Conservation (phyloP, 2,329 filamentous ascomycete genomes). For the Penicillium frequentans region DNA sequence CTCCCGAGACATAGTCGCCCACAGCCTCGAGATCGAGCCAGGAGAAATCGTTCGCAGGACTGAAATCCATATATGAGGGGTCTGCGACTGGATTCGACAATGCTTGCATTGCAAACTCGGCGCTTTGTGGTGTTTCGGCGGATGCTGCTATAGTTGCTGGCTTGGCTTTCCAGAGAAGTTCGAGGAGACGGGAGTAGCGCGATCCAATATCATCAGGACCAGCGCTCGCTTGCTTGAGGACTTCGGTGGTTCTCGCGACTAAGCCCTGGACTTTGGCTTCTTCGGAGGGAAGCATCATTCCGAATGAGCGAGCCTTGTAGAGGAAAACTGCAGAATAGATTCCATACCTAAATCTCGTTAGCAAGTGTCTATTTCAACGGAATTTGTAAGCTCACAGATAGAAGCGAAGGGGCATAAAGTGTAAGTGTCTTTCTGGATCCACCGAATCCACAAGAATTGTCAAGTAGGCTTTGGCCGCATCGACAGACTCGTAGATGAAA, state of each 20-base stretch:
- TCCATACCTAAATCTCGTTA: slow-evolving; percentile 37
- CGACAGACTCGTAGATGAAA: slow-evolving; percentile 66
- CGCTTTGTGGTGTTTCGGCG: slow-evolving; percentile 29
- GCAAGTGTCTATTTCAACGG: background rate
- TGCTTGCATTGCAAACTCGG: slow-evolving; percentile 32
- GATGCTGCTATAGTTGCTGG: slow-evolving; percentile 26
- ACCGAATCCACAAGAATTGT: slow-evolving; percentile 61
- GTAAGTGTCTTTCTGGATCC: slow-evolving; percentile 58
- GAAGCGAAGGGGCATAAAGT: slow-evolving; percentile 65
- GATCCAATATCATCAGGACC: slow-evolving; percentile 61
- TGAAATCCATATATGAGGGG: slow-evolving; percentile 39
- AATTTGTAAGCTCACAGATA: slow-evolving; percentile 52
- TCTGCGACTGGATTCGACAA: slow-evolving; percentile 37
- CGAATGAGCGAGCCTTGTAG: slow-evolving; percentile 63
- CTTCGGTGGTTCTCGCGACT: slow-evolving; percentile 59
- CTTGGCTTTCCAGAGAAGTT: slow-evolving; percentile 59
- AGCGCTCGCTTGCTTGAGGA: slow-evolving; percentile 59
- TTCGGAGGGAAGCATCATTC: slow-evolving; percentile 57
- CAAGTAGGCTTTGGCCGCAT: slow-evolving; percentile 63
- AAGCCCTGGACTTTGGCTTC: slow-evolving; percentile 58
- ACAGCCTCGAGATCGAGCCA: slow-evolving; percentile 63
- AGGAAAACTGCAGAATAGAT: slow-evolving; percentile 66
- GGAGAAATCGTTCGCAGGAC: slow-evolving; percentile 58
- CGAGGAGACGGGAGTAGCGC: slow-evolving; percentile 61
- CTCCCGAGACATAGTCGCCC: slow-evolving; percentile 56